Evolutionary conservation across 2,329 filamentous ascomycete genomes (phyloP).

Genomic region (Paraconiothyrium sp.): DNA sequence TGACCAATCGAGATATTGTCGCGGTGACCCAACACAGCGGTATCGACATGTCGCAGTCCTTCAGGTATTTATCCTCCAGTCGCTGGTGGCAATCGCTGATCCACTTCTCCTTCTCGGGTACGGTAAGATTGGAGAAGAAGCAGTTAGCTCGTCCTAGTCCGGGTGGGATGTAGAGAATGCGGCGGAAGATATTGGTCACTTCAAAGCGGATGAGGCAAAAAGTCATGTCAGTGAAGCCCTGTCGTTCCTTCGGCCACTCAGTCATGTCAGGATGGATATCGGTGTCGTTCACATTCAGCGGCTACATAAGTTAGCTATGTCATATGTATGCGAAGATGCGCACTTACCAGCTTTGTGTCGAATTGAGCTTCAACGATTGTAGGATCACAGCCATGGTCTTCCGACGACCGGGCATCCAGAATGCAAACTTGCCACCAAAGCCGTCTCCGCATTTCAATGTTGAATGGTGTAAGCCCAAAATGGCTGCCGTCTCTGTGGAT

Average conservation of each 20-base stretch:
- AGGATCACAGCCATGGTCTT: conserved; percentile 71
- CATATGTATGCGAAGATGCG: too few species aligned
- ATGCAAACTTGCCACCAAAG: conserved; percentile 69
- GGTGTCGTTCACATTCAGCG: conserved; percentile 65
- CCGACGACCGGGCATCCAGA: conserved; percentile 68
- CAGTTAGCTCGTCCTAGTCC: conserved; percentile 53
- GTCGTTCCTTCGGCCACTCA: conserved; percentile 57
- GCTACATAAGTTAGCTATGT: conserved; percentile 39
- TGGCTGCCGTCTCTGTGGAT: conserved; percentile 68
- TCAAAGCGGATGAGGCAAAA: conserved; percentile 65
- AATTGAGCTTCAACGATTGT: conserved; percentile 67
- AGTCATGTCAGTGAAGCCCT: conserved; percentile 67
- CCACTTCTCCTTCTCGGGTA: conserved; percentile 60
- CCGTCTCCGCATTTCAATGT: conserved; percentile 67
- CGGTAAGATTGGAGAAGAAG: conserved; percentile 55
- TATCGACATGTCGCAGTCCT: conserved; percentile 63
- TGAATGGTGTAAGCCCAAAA: conserved; percentile 66
- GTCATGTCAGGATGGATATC: conserved; percentile 62
- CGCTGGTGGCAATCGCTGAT: conserved; percentile 58
- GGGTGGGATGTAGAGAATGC: conserved; percentile 57
- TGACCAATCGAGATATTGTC: conserved; percentile 74
- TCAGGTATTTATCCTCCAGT: conserved; percentile 61
- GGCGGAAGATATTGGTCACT: conserved; percentile 58
- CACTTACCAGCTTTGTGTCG: conserved; percentile 64
- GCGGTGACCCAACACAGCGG: conserved; percentile 74